Conservation (phyloP, 208 protist species). For the Wallacemonas collosoma region DNA sequence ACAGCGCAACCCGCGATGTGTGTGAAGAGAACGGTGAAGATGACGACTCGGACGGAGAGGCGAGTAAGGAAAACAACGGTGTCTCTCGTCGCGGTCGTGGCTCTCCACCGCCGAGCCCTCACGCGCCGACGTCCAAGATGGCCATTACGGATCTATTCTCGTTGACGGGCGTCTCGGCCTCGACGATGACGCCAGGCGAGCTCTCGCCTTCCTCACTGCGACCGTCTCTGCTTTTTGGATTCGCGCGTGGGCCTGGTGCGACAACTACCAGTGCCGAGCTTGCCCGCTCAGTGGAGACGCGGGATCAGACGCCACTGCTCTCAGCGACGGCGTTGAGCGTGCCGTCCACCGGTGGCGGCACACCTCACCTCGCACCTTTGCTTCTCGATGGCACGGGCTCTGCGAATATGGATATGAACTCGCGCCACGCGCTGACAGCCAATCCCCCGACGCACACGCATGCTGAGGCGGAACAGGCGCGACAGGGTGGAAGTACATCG, state of each 20-base stretch:
- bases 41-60: background rate
- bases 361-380: background rate
- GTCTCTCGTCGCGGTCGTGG: background rate
- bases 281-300: background rate
- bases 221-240: background rate
- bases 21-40: background rate
- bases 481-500: too few species aligned
- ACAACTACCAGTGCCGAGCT: constrained; percentile 6
- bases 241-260: background rate
- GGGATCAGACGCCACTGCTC: background rate
- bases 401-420: too few species aligned
- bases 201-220: constrained; percentile 3
- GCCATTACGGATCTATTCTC: background rate
- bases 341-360: background rate
- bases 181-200: constrained; percentile 6
- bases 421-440: too few species aligned
- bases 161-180: background rate
- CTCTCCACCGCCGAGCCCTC: background rate
- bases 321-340: background rate
- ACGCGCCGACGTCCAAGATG: background rate
- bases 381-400: too few species aligned
- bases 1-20: too few species aligned
- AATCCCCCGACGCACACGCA: background rate
- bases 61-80: background rate
- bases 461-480: too few species aligned